These are phyloP conservation scores for Neonectria punicea DNA, from an alignment of 2,329 filamentous ascomycete species.

Conservation along the genomic window DNA sequence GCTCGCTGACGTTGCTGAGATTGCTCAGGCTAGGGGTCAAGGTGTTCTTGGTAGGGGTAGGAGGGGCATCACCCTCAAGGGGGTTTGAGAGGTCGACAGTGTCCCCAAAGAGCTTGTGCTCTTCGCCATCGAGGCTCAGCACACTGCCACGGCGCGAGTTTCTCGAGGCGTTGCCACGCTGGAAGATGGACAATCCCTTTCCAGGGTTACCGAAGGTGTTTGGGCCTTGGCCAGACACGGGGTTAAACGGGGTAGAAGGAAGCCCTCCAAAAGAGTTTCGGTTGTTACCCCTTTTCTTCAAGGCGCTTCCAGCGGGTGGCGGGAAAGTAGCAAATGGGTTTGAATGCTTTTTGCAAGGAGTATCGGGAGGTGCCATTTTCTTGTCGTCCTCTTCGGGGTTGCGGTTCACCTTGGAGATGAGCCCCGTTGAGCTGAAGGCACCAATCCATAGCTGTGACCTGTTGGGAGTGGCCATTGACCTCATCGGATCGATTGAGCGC, in stretches of 20 bases:
- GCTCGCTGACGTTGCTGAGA: slow-evolving; percentile 50
- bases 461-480: slow-evolving; percentile 58
- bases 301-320: slow-evolving; percentile 66
- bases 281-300: slow-evolving; percentile 70
- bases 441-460: slow-evolving; percentile 71
- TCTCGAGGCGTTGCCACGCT: slow-evolving; percentile 60
- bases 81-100: slow-evolving; percentile 39
- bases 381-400: slow-evolving; percentile 76
- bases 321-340: slow-evolving; percentile 76
- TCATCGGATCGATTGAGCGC: slow-evolving; percentile 46
- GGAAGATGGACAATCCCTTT: slow-evolving; percentile 74
- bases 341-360: slow-evolving; percentile 89
- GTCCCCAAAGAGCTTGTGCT: slow-evolving; percentile 62
- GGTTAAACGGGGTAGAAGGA: slow-evolving; percentile 84
- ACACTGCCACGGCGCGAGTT: slow-evolving; percentile 73
- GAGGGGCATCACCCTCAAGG: slow-evolving; percentile 75
- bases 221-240: slow-evolving; percentile 59
- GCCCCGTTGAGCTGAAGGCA: slow-evolving; percentile 92
- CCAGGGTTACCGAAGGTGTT: slow-evolving; percentile 65
- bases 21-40: slow-evolving; percentile 55
- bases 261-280: slow-evolving; percentile 77
- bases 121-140: slow-evolving; percentile 82
- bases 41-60: slow-evolving; percentile 87
- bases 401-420: slow-evolving; percentile 94
- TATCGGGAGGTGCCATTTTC: slow-evolving; percentile 85